A percentile compares a stretch with the other conserved stretches of the same genome.
Conservation (phyloP, 2,329 filamentous ascomycete genomes). For the Epichloe sylvatica region DNA sequence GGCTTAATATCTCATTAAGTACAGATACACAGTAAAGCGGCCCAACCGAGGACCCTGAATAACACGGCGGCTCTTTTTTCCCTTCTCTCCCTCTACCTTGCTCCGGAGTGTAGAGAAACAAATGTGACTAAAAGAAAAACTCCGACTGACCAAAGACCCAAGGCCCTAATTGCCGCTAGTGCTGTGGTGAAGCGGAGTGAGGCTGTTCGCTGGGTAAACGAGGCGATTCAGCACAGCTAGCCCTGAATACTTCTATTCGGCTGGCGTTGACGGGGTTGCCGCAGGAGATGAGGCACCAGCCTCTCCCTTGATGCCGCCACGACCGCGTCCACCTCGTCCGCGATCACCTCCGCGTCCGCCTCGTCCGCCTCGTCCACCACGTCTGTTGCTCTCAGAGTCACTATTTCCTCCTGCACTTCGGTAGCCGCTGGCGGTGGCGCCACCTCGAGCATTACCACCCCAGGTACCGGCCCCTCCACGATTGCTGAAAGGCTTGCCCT, state of each 20-base stretch:
- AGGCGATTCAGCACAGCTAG: neutral
- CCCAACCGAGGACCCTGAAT: slow-evolving; percentile 3
- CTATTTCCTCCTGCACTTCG: slow-evolving; percentile 69
- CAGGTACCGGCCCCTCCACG: slow-evolving; percentile 55
- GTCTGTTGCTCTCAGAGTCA: slow-evolving; percentile 46
- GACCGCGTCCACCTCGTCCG: slow-evolving; percentile 40
- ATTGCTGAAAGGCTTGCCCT: slow-evolving; percentile 37
- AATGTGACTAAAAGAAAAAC: slow-evolving; percentile 5
- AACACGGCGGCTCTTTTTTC: slow-evolving; percentile 6
- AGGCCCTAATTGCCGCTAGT: neutral
- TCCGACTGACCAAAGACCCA: neutral
- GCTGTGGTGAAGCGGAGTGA: neutral
- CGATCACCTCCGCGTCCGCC: slow-evolving; percentile 46
- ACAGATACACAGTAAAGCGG: slow-evolving; percentile 17
- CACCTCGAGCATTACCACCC: slow-evolving; percentile 52
- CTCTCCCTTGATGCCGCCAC: slow-evolving; percentile 46
- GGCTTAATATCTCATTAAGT: slow-evolving; percentile 24
- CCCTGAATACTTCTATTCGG: slow-evolving; percentile 10
- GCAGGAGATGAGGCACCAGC: slow-evolving; percentile 41
- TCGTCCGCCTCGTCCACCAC: slow-evolving; percentile 41
- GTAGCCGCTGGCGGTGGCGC: slow-evolving; percentile 55
- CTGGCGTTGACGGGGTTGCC: slow-evolving; percentile 34
- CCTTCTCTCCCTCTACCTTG: slow-evolving; percentile 6
- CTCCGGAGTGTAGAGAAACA: slow-evolving; percentile 9
- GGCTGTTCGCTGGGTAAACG: neutral